Evolutionary conservation across 768 basidiomycete genomes (phyloP).

Genomic region (Leccinum variicolor): DNA sequence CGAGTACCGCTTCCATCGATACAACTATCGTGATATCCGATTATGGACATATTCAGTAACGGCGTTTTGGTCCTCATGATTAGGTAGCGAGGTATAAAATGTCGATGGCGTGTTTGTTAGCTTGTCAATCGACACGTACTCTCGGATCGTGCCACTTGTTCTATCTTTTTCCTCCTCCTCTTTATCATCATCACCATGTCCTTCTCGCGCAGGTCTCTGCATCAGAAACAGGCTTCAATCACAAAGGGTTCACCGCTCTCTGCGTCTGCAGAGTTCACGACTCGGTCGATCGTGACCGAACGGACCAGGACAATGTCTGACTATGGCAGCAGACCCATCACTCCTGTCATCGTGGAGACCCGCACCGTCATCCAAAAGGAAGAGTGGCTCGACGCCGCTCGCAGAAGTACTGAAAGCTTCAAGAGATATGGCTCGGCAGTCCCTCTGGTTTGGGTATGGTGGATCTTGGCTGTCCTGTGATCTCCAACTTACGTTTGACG

Average conservation of each 20-base stretch:
- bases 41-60: background rate
- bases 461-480: background rate
- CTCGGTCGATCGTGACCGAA: conserved; percentile 4
- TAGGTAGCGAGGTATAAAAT: conserved; percentile 14
- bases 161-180: background rate
- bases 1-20: background rate
- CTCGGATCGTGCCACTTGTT: background rate
- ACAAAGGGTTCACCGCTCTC: conserved; percentile 12
- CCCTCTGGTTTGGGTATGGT: conserved; percentile 32
- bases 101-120: background rate
- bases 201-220: conserved; percentile 9
- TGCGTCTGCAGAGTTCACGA: conserved; percentile 6
- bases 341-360: conserved; percentile 9
- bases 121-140: background rate
- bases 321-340: conserved; percentile 15
- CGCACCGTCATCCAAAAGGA: conserved; percentile 22
- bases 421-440: conserved; percentile 26
- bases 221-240: conserved; percentile 8
- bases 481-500: background rate
- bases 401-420: conserved; percentile 29
- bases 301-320: conserved; percentile 18
- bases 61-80: background rate
- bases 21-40: conserved; percentile 3
- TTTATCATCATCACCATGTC: conserved; percentile 14
- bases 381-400: conserved; percentile 28